Base-by-base conservation (phyloP, 179 eudicot species). In the Patellifolia procumbens region DNA sequence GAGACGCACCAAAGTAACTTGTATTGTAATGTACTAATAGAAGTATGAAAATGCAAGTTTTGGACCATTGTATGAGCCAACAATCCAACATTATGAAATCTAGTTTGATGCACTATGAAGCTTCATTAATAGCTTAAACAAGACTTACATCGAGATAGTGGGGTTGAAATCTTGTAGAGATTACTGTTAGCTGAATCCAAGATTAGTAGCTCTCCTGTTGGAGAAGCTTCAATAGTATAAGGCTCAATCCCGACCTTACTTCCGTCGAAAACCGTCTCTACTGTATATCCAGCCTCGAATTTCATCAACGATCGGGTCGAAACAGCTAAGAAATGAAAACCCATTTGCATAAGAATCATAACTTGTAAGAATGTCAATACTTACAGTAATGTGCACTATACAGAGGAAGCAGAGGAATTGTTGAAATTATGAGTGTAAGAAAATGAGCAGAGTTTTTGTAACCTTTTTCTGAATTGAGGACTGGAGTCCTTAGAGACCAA, bases 191-290 rank as follows among this genome's bases (percentile, higher is more conserved):
- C 84, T 52, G 97, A 94, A 78, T 92, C 99, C 74, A 95, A 78
- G 69, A 95, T 81, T 24, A 95, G 88, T 76, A 95, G 89, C 82
- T 95, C 99, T 51, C 97, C 99, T 71, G 84, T 83, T 26, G 93
- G 88, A 83, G 90, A 78, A 66, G 84, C 85, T 72, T 88, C 92
- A 75, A 95, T 88, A 70, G 93, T 56, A 35, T 87, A 80, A 66
- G 98, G 97, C 79, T 94, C 97, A 79, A 94, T 88, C 63, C 98
- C 98, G 52, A 85, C 89, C 87, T 91, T 95, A 76, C 87, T 91
- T n/a, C 97, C 99, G 81, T 95, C 95, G 56, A 95, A 95, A 78
- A 94, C 90, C 17, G 97, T 94, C 90, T 94, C 98, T 1, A 92
- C 87, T 29, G 76, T 79, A 78, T 92, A 94, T n/a, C 98, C 98